A percentile compares a stretch with the other conserved stretches of the same genome.
These are phyloP conservation scores for Vitis rupestris DNA, from an alignment of 164 flowering plant genomes.

Conservation along the genomic window DNA sequence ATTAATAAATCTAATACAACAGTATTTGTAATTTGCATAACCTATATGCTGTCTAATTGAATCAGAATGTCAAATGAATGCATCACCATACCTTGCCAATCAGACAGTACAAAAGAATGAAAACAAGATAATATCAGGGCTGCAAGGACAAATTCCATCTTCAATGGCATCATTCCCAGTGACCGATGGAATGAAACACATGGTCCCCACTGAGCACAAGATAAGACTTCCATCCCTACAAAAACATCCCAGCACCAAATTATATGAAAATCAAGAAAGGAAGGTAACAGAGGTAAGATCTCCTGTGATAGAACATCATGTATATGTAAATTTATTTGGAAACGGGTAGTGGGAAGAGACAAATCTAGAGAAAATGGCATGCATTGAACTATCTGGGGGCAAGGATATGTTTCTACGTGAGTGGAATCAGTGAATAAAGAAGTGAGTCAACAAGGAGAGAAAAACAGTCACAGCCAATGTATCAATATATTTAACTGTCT, in stretches of 20 bases:
- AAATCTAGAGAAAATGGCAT: too few species aligned
- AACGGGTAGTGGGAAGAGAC: too few species aligned
- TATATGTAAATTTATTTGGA: too few species aligned
- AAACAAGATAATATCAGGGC: constrained; percentile 35
- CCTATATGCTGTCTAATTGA: background rate
- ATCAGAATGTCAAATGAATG: constrained; percentile 4
- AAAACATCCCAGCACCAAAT: background rate
- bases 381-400: too few species aligned
- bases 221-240: constrained; percentile 17
- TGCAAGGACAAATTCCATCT: constrained; percentile 36
- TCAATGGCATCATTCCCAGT: constrained; percentile 13
- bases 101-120: constrained; percentile 36
- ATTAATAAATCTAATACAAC: too few species aligned
- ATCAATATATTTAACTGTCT: too few species aligned
- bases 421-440: too few species aligned
- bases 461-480: too few species aligned
- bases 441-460: too few species aligned
- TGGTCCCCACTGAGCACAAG: background rate
- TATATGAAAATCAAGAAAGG: too few species aligned
- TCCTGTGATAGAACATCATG: background rate
- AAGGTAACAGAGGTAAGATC: too few species aligned
- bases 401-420: too few species aligned
- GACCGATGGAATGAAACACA: constrained; percentile 3
- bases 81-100: constrained; percentile 46
- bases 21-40: background rate